A percentile compares a stretch with the other conserved stretches of the same genome.
These are phyloP conservation scores for Anethum foeniculum DNA, from an alignment of 140 eudicot genomes.

Conservation along the genomic window DNA sequence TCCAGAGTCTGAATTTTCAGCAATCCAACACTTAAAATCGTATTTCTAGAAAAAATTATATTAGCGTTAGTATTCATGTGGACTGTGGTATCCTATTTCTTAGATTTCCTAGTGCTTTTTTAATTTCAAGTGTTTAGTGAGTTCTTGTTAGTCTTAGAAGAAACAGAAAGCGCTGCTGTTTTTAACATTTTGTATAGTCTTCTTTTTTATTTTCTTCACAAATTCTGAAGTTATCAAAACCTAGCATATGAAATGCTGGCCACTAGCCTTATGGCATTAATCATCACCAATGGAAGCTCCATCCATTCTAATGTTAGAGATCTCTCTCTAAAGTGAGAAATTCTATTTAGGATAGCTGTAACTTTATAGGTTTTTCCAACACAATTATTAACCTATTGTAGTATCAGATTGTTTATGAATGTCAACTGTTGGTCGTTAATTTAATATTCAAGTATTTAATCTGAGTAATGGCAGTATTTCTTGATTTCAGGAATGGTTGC, in stretches of 20 bases:
- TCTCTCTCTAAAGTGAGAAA: neutral
- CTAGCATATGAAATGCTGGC: neutral
- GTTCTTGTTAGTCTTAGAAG: neutral
- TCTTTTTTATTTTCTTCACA: neutral
- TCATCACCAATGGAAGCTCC: neutral
- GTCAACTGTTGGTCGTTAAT: neutral
- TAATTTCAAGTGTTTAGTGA: neutral
- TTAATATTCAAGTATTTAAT: neutral
- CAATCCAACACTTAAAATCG: neutral
- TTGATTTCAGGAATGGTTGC: constrained; percentile 72
- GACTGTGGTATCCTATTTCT: neutral
- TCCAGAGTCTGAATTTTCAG: neutral
- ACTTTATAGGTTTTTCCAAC: neutral
- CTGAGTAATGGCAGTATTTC: constrained; percentile 1
- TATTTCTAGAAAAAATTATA: neutral
- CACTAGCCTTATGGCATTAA: neutral
- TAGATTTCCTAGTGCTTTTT: neutral
- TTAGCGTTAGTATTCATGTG: neutral
- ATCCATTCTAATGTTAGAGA: neutral
- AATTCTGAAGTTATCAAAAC: neutral
- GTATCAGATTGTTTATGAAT: neutral
- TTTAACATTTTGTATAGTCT: neutral
- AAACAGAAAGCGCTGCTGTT: neutral
- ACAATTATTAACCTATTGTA: neutral
- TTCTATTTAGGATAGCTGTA: neutral